Conservation (phyloP, 2,329 filamentous ascomycete species). For the Dactylellina sp. region DNA sequence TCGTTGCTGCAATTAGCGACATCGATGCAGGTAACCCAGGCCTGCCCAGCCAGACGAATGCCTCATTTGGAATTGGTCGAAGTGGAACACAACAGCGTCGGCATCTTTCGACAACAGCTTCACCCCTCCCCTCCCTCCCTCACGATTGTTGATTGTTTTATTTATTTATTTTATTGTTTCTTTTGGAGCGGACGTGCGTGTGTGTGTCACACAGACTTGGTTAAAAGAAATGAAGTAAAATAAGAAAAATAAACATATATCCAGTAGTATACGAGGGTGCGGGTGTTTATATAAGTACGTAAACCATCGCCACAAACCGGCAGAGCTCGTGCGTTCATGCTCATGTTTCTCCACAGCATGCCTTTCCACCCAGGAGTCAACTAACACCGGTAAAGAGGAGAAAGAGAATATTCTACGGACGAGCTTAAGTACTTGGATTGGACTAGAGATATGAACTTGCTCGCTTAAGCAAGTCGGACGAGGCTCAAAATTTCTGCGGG, state of each 20-base stretch:
- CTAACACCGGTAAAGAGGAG: too few relatives aligned
- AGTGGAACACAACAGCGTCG: constrained; percentile 4
- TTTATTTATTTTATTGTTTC: constrained; percentile 24
- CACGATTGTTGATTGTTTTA: too few relatives aligned
- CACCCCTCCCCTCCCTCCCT: too few relatives aligned
- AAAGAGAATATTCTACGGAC: too few relatives aligned
- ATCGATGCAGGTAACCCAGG: constrained; percentile 28
- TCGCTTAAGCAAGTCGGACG: constrained; percentile 51
- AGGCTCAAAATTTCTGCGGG: constrained; percentile 31
- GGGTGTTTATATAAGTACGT: constrained; percentile 39
- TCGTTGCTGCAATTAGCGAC: constrained; percentile 21
- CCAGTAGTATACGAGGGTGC: constrained; percentile 14
- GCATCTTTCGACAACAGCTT: constrained; percentile 4
- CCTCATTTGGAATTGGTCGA: constrained; percentile 12
- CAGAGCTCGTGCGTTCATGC: too few relatives aligned
- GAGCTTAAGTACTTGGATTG: too few relatives aligned
- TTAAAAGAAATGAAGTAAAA: constrained; percentile 7
- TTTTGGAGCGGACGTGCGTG: constrained; percentile 23
- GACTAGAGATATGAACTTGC: constrained; percentile 34
- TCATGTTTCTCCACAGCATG: too few relatives aligned
- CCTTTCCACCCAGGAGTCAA: too few relatives aligned
- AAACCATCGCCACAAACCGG: constrained; percentile 18
- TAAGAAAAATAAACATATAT: constrained; percentile 12
- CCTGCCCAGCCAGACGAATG: constrained; percentile 22
- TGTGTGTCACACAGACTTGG: constrained; percentile 37